Conservation (phyloP, 2,329 filamentous ascomycete species). For the Claviceps sp. region DNA sequence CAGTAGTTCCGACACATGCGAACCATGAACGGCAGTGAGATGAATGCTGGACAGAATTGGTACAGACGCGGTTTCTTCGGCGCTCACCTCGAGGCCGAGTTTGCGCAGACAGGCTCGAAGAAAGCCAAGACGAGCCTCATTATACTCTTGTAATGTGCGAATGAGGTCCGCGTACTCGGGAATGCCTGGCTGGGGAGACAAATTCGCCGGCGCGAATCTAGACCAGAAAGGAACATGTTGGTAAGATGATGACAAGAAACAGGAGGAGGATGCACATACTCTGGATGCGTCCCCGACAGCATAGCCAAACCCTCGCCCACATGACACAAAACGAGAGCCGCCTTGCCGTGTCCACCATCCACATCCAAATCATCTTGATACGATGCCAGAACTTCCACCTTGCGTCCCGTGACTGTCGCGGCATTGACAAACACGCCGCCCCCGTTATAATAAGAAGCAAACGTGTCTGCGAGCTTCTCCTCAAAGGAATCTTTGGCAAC, state of each 20-base stretch:
- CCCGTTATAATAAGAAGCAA: conserved; percentile 82
- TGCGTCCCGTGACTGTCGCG: conserved; percentile 42
- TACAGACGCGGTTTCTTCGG: conserved; percentile 49
- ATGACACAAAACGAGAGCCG: conserved; percentile 72
- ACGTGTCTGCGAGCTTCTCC: conserved; percentile 42
- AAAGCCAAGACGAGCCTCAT: conserved; percentile 58
- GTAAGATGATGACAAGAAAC: not conserved
- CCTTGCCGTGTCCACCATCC: conserved; percentile 57
- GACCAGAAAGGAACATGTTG: conserved; percentile 3
- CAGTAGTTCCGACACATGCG: conserved; percentile 55
- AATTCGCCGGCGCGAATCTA: conserved; percentile 72
- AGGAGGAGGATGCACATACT: conserved; percentile 36
- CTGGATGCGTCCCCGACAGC: conserved; percentile 81
- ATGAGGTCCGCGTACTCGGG: conserved; percentile 61
- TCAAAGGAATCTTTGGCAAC: conserved; percentile 49
- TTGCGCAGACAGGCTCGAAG: conserved; percentile 68
- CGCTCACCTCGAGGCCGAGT: conserved; percentile 66
- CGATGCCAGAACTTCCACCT: conserved; percentile 69
- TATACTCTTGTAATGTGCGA: conserved; percentile 51
- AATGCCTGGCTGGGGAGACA: conserved; percentile 52
- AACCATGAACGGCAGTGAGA: conserved; percentile 55
- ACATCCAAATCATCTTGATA: conserved; percentile 66
- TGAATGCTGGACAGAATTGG: conserved; percentile 74
- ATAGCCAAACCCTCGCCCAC: conserved; percentile 69
- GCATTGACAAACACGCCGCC: conserved; percentile 87